Evolutionary conservation across 1,284 basidiomycete species (phyloP).

Genomic region (Rhodotorula sp.): DNA sequence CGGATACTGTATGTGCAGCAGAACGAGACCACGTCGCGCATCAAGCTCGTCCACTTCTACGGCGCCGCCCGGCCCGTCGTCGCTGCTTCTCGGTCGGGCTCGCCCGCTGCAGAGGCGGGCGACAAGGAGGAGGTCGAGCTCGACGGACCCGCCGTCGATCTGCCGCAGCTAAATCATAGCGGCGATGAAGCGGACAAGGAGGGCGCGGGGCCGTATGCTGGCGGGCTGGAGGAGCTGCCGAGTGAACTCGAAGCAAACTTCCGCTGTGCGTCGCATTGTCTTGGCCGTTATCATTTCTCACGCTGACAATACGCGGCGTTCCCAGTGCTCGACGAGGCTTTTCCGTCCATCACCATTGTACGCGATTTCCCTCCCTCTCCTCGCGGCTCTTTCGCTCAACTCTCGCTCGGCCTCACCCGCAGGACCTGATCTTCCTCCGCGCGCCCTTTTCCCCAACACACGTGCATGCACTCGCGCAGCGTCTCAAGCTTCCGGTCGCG

Average conservation of each 20-base stretch:
- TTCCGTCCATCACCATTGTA: conserved; percentile 29
- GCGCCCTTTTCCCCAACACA: conserved; percentile 18
- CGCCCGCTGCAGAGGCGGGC: neutral
- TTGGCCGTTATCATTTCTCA: no score
- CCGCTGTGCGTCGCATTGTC: neutral
- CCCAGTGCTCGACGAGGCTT: conserved; percentile 32
- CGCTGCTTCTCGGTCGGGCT: neutral
- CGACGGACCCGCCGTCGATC: neutral
- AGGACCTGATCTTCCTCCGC: conserved; percentile 26
- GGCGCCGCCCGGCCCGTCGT: conserved; percentile 40
- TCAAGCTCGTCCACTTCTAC: conserved; percentile 68
- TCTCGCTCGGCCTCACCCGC: neutral
- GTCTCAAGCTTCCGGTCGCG: neutral
- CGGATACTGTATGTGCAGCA: conserved; percentile 65
- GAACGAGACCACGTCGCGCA: conserved; percentile 66
- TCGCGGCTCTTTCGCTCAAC: neutral
- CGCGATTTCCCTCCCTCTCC: no score
- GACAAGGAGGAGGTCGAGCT: neutral
- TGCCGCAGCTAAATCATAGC: neutral
- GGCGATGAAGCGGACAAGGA: neutral
- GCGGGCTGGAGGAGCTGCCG: conserved; percentile 48
- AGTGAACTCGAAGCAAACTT: conserved; percentile 49
- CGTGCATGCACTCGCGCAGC: conserved; percentile 9
- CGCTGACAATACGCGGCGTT: neutral
- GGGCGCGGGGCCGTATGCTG: neutral